Evolutionary conservation across 2,329 filamentous ascomycete species (phyloP).

Genomic region (Aureobasidium sp.): DNA sequence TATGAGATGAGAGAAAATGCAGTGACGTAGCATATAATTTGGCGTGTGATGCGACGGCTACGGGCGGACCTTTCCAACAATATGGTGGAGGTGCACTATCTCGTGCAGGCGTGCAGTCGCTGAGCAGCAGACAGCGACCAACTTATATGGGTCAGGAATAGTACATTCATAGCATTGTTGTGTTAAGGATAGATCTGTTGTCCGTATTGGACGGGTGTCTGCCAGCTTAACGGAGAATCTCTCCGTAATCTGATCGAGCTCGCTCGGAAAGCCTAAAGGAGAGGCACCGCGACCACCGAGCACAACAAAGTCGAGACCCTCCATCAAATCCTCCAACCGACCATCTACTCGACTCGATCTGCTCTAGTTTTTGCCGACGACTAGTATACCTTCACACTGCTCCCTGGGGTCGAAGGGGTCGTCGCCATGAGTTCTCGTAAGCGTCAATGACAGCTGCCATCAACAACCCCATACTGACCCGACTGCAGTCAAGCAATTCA

Average conservation of each 20-base stretch:
- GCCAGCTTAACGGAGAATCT: neutral
- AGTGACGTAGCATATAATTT: neutral
- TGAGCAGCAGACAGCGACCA: neutral
- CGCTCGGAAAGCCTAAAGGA: neutral
- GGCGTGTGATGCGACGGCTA: neutral
- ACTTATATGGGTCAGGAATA: neutral
- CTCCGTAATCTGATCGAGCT: neutral
- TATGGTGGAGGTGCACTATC: neutral
- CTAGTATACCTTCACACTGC: neutral
- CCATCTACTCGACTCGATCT: neutral
- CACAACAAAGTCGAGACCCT: slow-evolving; percentile 5
- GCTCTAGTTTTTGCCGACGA: neutral
- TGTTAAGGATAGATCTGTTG: neutral
- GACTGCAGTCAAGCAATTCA: slow-evolving; percentile 90
- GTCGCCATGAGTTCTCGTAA: slow-evolving; percentile 51
- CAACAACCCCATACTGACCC: slow-evolving; percentile 23
- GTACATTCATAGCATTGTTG: neutral
- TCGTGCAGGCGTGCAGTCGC: neutral
- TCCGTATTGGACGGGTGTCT: too few relatives aligned
- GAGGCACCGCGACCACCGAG: neutral
- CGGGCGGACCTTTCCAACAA: neutral
- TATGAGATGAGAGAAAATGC: neutral
- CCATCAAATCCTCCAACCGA: neutral
- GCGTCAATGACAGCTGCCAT: slow-evolving; percentile 22
- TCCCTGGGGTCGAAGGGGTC: slow-evolving; percentile 40